These are phyloP conservation scores for Xerocomus potaroensis DNA, from an alignment of 768 basidiomycete species.

Conservation along the genomic window DNA sequence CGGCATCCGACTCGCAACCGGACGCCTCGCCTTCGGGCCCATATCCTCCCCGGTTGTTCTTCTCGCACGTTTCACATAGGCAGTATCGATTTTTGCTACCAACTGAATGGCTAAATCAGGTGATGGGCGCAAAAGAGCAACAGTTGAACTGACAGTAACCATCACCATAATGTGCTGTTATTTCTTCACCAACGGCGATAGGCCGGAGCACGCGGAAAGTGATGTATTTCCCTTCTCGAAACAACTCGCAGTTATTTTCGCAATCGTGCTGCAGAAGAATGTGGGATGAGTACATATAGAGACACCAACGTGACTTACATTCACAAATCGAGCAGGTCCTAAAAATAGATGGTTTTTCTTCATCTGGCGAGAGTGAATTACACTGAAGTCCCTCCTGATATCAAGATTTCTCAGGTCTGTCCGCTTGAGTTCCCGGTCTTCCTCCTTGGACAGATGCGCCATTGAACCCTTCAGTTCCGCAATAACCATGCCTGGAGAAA, in stretches of 20 bases:
- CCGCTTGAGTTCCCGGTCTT: slow-evolving; percentile 82
- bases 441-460: slow-evolving; percentile 82
- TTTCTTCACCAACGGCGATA: slow-evolving; percentile 78
- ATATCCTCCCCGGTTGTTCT: slow-evolving; percentile 70
- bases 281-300: not conserved
- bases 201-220: slow-evolving; percentile 80
- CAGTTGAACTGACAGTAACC: slow-evolving; percentile 69
- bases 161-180: slow-evolving; percentile 88
- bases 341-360: slow-evolving; percentile 91
- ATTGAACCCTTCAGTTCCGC: slow-evolving; percentile 88
- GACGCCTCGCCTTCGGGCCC: slow-evolving; percentile 46
- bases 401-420: slow-evolving; percentile 66
- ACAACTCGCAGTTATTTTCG: slow-evolving; percentile 83
- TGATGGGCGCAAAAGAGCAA: slow-evolving; percentile 17
- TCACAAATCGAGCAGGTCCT: slow-evolving; percentile 89
- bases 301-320: slow-evolving; percentile 49
- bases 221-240: slow-evolving; percentile 85
- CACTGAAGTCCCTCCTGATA: slow-evolving; percentile 84
- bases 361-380: slow-evolving; percentile 87
- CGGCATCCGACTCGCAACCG: slow-evolving; percentile 46
- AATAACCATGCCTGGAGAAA: slow-evolving; percentile 67
- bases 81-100: slow-evolving; percentile 70
- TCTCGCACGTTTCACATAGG: slow-evolving; percentile 85
- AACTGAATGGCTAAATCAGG: slow-evolving; percentile 42
- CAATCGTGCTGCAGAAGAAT: slow-evolving; percentile 70